Percentiles rank a stretch among this genome's conserved stretches.
phyloP scores from a whole-genome alignment of 192 early-diverging fungal genomes.

The Rhizophlyctis rosea region DNA sequence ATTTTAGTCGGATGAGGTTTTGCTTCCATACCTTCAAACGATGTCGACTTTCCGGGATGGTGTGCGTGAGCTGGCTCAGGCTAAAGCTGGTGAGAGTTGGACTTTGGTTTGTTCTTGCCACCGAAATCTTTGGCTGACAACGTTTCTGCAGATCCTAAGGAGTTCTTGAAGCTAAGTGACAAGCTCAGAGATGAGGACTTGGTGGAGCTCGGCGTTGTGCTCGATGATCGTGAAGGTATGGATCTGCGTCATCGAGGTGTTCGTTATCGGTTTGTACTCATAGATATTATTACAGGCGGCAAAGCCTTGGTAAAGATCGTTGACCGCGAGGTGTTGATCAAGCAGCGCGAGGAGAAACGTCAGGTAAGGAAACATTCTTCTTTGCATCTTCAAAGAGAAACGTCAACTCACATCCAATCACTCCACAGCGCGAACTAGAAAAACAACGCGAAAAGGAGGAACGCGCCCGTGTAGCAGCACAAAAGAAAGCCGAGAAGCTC shows the following conservation, averaged over 20 bases:
- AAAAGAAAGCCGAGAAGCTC: constrained; percentile 67
- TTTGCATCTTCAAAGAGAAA: neutral
- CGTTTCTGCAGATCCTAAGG: constrained; percentile 32
- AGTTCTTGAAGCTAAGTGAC: constrained; percentile 79
- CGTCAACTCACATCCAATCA: neutral
- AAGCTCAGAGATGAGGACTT: constrained; percentile 85
- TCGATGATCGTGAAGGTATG: constrained; percentile 85
- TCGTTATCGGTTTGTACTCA: neutral
- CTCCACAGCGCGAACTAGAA: constrained; percentile 62
- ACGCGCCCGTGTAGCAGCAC: constrained; percentile 41
- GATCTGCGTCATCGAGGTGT: neutral
- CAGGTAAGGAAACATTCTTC: constrained; percentile 5
- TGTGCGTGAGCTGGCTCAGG: constrained; percentile 71
- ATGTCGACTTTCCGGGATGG: constrained; percentile 87
- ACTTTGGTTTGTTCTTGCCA: neutral
- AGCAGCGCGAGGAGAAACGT: constrained; percentile 51
- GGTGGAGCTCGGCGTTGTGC: constrained; percentile 79
- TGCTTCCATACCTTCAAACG: constrained; percentile 76
- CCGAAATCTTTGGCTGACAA: neutral
- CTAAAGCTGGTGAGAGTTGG: constrained; percentile 29
- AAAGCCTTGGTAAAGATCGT: constrained; percentile 90
- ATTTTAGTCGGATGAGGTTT: constrained; percentile 51
- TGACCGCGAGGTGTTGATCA: constrained; percentile 48
- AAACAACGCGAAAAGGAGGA: constrained; percentile 58
- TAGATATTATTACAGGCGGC: constrained; percentile 53